Evolutionary conservation across 768 basidiomycete species (phyloP).

Genomic region (Termitomyces sp.): DNA sequence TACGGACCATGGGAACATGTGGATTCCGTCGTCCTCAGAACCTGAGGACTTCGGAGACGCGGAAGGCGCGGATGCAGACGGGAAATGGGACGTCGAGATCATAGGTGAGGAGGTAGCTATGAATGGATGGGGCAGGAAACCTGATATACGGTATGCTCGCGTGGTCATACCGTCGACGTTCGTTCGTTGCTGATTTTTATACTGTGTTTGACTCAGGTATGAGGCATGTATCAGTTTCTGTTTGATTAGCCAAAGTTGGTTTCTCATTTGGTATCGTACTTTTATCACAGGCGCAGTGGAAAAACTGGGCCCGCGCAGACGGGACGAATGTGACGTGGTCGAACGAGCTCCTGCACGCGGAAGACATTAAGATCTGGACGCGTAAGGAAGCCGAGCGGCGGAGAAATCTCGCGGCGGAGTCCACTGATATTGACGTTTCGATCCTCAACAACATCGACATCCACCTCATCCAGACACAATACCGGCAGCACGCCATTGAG

Average conservation of each 20-base stretch:
- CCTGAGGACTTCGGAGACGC: slow-evolving; percentile 22
- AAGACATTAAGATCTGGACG: slow-evolving; percentile 27
- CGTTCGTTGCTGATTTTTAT: background rate
- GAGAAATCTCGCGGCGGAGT: slow-evolving; percentile 18
- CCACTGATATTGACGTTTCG: slow-evolving; percentile 36
- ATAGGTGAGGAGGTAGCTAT: slow-evolving; percentile 34
- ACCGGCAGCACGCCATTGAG: slow-evolving; percentile 37
- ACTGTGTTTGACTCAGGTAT: background rate
- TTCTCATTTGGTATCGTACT: background rate
- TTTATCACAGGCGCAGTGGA: slow-evolving; percentile 44
- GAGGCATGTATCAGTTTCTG: slow-evolving; percentile 6
- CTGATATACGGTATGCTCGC: slow-evolving; percentile 22
- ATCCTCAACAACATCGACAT: slow-evolving; percentile 35
- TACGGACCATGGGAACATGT: slow-evolving; percentile 6
- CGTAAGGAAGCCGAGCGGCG: slow-evolving; percentile 25
- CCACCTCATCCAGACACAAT: slow-evolving; percentile 36
- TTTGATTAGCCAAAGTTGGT: background rate
- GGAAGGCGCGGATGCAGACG: slow-evolving; percentile 21
- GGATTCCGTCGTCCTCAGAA: slow-evolving; percentile 18
- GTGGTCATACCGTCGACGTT: background rate
- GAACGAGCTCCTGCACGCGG: slow-evolving; percentile 13
- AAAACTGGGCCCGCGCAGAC: slow-evolving; percentile 42
- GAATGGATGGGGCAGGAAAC: slow-evolving; percentile 17
- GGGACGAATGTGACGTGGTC: slow-evolving; percentile 55
- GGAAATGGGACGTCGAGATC: slow-evolving; percentile 27